phyloP scores from a whole-genome alignment of 2,329 filamentous ascomycete species.

The Elsinoe australis region DNA sequence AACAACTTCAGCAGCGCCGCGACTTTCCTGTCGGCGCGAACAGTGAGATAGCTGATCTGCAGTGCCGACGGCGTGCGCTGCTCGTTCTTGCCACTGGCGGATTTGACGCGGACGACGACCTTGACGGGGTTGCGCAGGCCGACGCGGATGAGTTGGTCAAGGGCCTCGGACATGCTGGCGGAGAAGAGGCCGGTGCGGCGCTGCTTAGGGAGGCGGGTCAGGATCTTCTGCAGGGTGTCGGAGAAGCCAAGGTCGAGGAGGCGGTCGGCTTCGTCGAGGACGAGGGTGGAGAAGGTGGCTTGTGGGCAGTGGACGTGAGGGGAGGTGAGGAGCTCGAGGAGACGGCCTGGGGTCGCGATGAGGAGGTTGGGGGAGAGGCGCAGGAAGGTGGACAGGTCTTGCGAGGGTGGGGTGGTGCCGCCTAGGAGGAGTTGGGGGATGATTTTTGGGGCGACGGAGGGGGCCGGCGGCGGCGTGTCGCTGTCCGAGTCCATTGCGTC shows the following conservation, averaged over 20 bases:
- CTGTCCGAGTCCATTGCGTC: constrained; percentile 33
- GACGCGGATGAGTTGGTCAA: constrained; percentile 85
- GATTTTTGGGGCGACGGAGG: constrained; percentile 48
- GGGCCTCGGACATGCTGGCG: constrained; percentile 90
- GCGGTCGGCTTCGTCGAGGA: constrained; percentile 90
- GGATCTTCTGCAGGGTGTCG: constrained; percentile 76
- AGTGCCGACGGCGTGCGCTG: constrained; percentile 83
- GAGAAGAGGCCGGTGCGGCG: constrained; percentile 88
- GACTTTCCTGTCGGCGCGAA: constrained; percentile 71
- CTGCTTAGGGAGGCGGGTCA: constrained; percentile 82
- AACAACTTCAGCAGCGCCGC: constrained; percentile 66
- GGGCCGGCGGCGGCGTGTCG: constrained; percentile 34
- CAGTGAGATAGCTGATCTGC: constrained; percentile 78
- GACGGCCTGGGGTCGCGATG: constrained; percentile 80
- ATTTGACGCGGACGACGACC: constrained; percentile 86
- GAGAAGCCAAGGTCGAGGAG: constrained; percentile 92
- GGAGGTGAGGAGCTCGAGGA: constrained; percentile 79
- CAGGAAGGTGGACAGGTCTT: constrained; percentile 80
- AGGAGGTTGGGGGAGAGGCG: constrained; percentile 79
- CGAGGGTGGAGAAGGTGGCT: constrained; percentile 82
- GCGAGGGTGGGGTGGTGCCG: constrained; percentile 69
- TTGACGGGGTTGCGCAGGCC: constrained; percentile 91
- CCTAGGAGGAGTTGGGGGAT: constrained; percentile 85
- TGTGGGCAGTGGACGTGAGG: constrained; percentile 81
- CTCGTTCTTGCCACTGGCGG: constrained; percentile 65